These are phyloP conservation scores for Leersia perrieri DNA, from an alignment of 176 grass and related monocot genomes.

Conservation along the genomic window DNA sequence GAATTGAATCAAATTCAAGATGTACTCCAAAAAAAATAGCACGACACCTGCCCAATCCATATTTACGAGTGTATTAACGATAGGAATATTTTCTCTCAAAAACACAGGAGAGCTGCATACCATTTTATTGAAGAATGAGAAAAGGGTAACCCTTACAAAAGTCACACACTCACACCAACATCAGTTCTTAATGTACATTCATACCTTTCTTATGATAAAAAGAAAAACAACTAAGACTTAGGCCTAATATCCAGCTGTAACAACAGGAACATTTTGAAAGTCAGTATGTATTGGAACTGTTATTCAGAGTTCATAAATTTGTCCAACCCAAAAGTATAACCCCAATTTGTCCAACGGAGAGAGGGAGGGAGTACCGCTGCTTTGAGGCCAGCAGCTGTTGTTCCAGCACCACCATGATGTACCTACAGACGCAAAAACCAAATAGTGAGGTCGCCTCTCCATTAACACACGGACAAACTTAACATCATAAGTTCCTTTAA, in stretches of 20 bases:
- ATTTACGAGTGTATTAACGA: neutral
- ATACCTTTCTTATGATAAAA: too few species aligned
- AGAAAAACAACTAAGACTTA: too few species aligned
- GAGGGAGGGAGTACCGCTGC: conserved; percentile 53
- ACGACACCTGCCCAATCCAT: neutral
- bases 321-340: neutral
- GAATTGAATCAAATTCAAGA: conserved; percentile 20
- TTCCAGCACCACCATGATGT: conserved; percentile 98
- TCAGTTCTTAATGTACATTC: too few species aligned
- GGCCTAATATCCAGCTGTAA: too few species aligned
- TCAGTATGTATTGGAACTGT: neutral
- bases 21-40: neutral
- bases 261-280: conserved; percentile 5
- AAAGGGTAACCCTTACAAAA: too few species aligned
- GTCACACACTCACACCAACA: too few species aligned
- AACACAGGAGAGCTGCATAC: too few species aligned
- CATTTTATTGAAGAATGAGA: too few species aligned
- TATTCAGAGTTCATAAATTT: neutral
- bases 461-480: neutral
- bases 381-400: conserved; percentile 92
- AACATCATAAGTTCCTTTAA: neutral
- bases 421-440: conserved; percentile 49
- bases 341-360: neutral
- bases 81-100: too few species aligned
- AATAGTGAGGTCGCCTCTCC: neutral